Base-by-base conservation (phyloP, 1,284 basidiomycete genomes). In the Trichosporon sp. region DNA sequence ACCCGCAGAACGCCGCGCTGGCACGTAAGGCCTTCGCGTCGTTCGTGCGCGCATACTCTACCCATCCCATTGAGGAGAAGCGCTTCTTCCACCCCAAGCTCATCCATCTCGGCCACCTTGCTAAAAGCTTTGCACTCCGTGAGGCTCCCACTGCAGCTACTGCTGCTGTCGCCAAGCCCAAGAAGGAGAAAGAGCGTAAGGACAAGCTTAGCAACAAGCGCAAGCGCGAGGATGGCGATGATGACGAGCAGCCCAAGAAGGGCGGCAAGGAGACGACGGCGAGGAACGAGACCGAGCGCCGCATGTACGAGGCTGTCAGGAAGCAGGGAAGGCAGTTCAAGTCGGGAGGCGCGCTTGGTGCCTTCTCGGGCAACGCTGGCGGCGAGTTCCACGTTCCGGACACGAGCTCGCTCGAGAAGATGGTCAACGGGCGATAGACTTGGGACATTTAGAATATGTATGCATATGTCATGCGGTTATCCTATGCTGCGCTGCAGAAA, bases 21-120 rank as follows among this genome's bases (percentile, higher is more conserved):
- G 95, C 96, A 3, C 87, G 92, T 36, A 89, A 86, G 72, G 96
- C 93, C 0, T 99, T 90, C 80, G 83, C 88, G 25, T 96, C 95
- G 0, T 93, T 95, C 77, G 88, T 98, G 80, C 86, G 96, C 62
- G 96, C 96, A 0, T 99, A 99, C 79, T 91, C 96, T 9, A 99
- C 96, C 0, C 96, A 99, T 81, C 95, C 95, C 0, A 86, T 90
- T 4, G 88, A 89, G 66, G 96, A 99, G 78, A 98, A 98, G 73
- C 87, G 91, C 67, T 91, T 96, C 65, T 99, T 99, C 83, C 94
- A 97, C 79, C 88, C 97, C 62, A 89, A 91, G 33, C 86, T 93
- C 71, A 84, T 99, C 9, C 96, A 99, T 76, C 85, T 97, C 44
- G 96, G 96, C 1, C 96, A 99, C 82, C 81, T 99, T 23, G 95